Base-by-base conservation (phyloP, 2,329 filamentous ascomycete genomes). In the Claviceps digitariae region DNA sequence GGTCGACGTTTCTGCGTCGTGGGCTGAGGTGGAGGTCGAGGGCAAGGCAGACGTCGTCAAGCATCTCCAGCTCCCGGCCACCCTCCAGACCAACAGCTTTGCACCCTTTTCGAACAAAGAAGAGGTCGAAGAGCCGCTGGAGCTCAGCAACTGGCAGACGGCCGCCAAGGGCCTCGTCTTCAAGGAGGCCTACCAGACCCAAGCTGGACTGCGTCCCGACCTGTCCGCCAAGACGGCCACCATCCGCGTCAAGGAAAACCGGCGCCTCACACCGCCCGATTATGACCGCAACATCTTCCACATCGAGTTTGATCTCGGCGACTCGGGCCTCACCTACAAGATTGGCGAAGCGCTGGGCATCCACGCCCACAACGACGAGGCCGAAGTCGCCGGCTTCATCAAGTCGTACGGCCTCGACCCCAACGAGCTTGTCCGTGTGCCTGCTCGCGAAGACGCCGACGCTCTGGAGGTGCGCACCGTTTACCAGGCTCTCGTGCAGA, bases 271-370 rank as follows among this genome's bases (percentile, higher is more conserved):
- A 0, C 93, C 93, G 3, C 63, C 71, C 25, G 86, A 83, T 34
- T 98, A 98, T 66, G 90, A 97, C 69, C 89, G 93, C 62, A 96
- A 98, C 77, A 97, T 98, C 70, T 98, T 98, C 84, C 93, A 98
- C 74, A 97, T 98, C 57, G 93, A 98, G 72, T 98, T 98, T 64
- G 93, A 97, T 65, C 81, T 98, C 25, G 91, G 91, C 56, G 72
- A 84, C 63, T 95, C 91, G 36, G 91, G 90, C 41, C 82, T 98
- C 58, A 95, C 82, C 44, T 98, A 98, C 73, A 88, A 95, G 66
- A 97, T 98, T 63, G 93, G 93, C 54, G 93, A 98, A 73, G 93
- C 93, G 48, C 83, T 98, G 20, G 93, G 93, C 59, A 90, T 98
- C 57, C 93, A 98, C 68, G 88, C 90, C 7, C 88, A 97, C 71